Evolutionary conservation across 768 basidiomycete species (phyloP), one percentile per base, ranked within the genome.

Genomic region (Rhizopogon vulgaris): DNA sequence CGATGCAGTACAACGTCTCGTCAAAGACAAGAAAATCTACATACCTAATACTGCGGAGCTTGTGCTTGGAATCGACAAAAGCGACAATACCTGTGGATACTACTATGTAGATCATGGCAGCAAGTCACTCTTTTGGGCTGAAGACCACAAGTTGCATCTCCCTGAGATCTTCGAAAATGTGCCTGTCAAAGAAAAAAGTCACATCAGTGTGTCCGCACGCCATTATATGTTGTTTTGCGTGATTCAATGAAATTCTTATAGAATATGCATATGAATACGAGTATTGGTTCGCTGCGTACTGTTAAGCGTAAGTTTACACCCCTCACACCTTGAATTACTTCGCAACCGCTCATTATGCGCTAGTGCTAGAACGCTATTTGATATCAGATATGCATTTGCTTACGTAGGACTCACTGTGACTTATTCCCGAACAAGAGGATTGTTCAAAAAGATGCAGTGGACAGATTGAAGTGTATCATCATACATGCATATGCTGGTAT

Each of bases 61-160:
- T 1, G 54, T 51, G 14, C 48, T 54, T 32, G 53, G 38, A 11
- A 49, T 55, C 17, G 54, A 47, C 18, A 8, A 11, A 0, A 6
- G 8, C 28, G 32, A 2, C 32, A 10, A 32, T 11, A 32, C 32
- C 11, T 52, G 36, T 28, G 7, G 37, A 7, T 80, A 80, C 56
- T 80, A 78, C 55, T 75, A 73, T 45, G 73, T 71, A 7, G 68
- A 79, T 52, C 78, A 79, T 46, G 30, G 56, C 0, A 61, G 60
- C 0, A 71, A 73, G 14, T 58, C 63, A 4, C 63, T 80, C 8
- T 82, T 80, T 52, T 83, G 75, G 69, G 51, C 79, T 25, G 71
- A 79, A 38, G 53, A 67, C 0, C 72, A 69, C 28, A 55, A 70
- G 2, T 6, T 6, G 6, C 28, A 6, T 4, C 64, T 73, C 4